A percentile compares a stretch with the other conserved stretches of the same genome.
Evolutionary conservation across 2,329 filamentous ascomycete genomes (phyloP).

Genomic region (Scedosporium dehoogii): DNA sequence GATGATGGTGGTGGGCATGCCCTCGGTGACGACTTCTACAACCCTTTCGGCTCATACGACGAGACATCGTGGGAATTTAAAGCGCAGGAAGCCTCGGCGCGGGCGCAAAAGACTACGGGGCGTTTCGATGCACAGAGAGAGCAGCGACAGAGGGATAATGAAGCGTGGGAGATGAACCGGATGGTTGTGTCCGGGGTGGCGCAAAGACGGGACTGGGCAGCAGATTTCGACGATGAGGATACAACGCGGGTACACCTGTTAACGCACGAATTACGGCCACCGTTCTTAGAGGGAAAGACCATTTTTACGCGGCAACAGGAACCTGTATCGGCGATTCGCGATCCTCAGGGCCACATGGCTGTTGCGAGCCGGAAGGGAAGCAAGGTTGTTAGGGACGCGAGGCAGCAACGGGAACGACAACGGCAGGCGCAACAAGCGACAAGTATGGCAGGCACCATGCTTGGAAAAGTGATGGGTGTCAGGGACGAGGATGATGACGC

Average conservation of each 20-base stretch:
- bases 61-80: constrained; percentile 61
- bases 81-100: constrained; percentile 66
- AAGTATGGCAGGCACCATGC: constrained; percentile 78
- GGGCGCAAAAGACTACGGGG: constrained; percentile 71
- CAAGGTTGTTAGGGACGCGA: constrained; percentile 78
- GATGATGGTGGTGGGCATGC: constrained; percentile 74
- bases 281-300: constrained; percentile 87
- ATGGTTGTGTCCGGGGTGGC: constrained; percentile 96
- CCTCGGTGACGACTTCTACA: constrained; percentile 86
- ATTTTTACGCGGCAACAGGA: constrained; percentile 97
- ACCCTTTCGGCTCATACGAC: constrained; percentile 74
- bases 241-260: constrained; percentile 80
- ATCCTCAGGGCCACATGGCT: constrained; percentile 96
- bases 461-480: constrained; percentile 92
- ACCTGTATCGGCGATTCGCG: constrained; percentile 82
- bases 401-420: constrained; percentile 86
- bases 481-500: constrained; percentile 83
- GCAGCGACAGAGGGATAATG: constrained; percentile 87
- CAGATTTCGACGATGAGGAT: constrained; percentile 88
- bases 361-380: constrained; percentile 95
- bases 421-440: constrained; percentile 94
- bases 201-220: constrained; percentile 71
- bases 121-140: constrained; percentile 59
- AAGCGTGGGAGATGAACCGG: constrained; percentile 97
- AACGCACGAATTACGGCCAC: constrained; percentile 86